Percentiles rank a stretch among this genome's conserved stretches.
phyloP scores from a whole-genome alignment of 2,329 filamentous ascomycete genomes.

The Colletotrichum theobromicola region DNA sequence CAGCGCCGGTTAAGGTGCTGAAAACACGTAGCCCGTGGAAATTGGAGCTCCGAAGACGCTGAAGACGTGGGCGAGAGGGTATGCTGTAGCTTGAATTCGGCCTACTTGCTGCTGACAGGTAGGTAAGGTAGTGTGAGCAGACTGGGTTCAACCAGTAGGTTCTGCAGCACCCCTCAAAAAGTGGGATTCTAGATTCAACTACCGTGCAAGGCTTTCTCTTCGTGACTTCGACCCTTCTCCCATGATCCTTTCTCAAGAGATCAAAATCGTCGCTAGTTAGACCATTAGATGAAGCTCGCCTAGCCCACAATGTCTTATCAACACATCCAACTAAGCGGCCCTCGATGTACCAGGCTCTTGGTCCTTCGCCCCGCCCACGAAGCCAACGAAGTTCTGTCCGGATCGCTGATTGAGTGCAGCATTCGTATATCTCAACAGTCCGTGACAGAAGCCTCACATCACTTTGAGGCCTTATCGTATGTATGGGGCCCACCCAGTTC shows the following conservation, averaged over 20 bases:
- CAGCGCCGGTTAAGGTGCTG: rapidly evolving
- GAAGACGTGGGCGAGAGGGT: not conserved
- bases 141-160: not conserved
- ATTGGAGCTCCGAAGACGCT: not conserved
- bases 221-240: not conserved
- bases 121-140: not conserved
- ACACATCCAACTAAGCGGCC: not conserved
- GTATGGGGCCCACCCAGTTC: not conserved
- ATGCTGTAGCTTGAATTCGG: not conserved
- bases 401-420: not conserved
- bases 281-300: not conserved
- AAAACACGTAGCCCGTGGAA: not conserved
- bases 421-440: not conserved
- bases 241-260: rapidly evolving
- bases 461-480: not conserved
- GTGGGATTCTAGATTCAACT: not conserved
- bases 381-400: not conserved
- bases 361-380: not conserved
- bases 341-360: not conserved
- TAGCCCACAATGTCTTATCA: not conserved
- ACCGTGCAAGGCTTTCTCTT: not conserved
- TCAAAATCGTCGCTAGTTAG: rapidly evolving
- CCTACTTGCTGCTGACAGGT: not conserved
- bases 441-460: not conserved
- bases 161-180: not conserved